Evolutionary conservation across 768 basidiomycete species (phyloP).

Genomic region (Suillus spraguei): DNA sequence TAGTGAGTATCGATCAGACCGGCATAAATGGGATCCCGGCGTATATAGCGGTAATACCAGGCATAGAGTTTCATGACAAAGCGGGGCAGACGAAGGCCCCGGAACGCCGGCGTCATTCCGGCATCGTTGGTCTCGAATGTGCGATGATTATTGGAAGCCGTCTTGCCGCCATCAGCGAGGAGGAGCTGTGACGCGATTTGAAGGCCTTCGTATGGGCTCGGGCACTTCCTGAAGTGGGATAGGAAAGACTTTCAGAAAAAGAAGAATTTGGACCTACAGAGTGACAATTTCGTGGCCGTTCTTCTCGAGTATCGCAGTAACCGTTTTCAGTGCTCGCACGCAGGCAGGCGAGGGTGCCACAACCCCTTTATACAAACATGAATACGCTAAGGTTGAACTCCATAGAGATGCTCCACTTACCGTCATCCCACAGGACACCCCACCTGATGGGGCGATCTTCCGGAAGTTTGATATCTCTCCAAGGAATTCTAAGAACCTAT

Average conservation of each 20-base stretch:
- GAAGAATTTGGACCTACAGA: slow-evolving; percentile 42
- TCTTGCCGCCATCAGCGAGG: slow-evolving; percentile 52
- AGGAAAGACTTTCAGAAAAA: not conserved
- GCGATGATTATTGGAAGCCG: slow-evolving; percentile 35
- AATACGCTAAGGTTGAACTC: not conserved
- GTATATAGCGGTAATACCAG: slow-evolving; percentile 54
- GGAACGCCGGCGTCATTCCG: slow-evolving; percentile 43
- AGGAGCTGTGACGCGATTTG: slow-evolving; percentile 54
- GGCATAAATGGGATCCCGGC: slow-evolving; percentile 54
- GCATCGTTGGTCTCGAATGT: slow-evolving; percentile 50
- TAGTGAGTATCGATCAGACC: slow-evolving; percentile 50
- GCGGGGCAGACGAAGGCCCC: slow-evolving; percentile 46
- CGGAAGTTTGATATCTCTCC: slow-evolving; percentile 41
- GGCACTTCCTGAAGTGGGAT: slow-evolving; percentile 21
- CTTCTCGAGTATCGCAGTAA: slow-evolving; percentile 44
- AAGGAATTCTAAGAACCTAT: slow-evolving; percentile 39
- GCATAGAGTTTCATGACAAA: slow-evolving; percentile 49
- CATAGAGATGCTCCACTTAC: slow-evolving; percentile 29
- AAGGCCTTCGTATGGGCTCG: slow-evolving; percentile 56
- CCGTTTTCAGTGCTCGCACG: slow-evolving; percentile 50
- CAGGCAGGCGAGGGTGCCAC: slow-evolving; percentile 63
- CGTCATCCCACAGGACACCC: slow-evolving; percentile 68
- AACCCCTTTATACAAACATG: slow-evolving; percentile 44
- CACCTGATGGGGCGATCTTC: slow-evolving; percentile 56
- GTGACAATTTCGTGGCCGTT: slow-evolving; percentile 54